These are phyloP conservation scores for Chimonanthus salicifolius DNA, from an alignment of 164 flowering plant species.

Conservation along the genomic window DNA sequence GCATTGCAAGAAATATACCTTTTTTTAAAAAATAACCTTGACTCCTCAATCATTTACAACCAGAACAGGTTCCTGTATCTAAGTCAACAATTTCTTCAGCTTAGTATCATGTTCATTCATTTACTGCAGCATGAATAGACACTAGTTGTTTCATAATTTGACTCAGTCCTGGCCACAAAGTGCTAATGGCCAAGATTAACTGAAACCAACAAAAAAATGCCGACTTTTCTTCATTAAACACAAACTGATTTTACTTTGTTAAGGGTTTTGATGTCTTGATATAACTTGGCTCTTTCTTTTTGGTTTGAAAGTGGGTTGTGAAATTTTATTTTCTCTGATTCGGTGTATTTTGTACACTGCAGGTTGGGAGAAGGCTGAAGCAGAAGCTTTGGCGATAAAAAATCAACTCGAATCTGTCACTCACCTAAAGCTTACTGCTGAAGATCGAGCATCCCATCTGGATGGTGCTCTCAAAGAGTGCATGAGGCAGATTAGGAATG, in stretches of 20 bases:
- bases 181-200: not conserved
- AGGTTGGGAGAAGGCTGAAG: conserved; percentile 99
- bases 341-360: conserved; percentile 10
- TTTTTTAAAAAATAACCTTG: too few species aligned
- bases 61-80: not conserved
- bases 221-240: not conserved
- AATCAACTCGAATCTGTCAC: conserved; percentile 84
- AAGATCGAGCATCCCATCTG: conserved; percentile 83
- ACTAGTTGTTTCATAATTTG: not conserved
- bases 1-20: not conserved
- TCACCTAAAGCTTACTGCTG: conserved; percentile 77
- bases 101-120: not conserved
- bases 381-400: conserved; percentile 83
- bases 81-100: not conserved
- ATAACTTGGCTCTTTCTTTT: not conserved
- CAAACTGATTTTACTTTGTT: not conserved
- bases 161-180: not conserved
- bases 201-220: not conserved
- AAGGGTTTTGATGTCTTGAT: not conserved
- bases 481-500: conserved; percentile 85
- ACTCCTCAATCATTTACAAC: not conserved
- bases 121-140: not conserved
- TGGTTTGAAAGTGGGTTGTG: not conserved
- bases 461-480: conserved; percentile 99
- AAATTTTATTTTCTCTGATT: not conserved